phyloP scores from a whole-genome alignment of 306 rosid species.

The Amphicarpaea edgeworthii region DNA sequence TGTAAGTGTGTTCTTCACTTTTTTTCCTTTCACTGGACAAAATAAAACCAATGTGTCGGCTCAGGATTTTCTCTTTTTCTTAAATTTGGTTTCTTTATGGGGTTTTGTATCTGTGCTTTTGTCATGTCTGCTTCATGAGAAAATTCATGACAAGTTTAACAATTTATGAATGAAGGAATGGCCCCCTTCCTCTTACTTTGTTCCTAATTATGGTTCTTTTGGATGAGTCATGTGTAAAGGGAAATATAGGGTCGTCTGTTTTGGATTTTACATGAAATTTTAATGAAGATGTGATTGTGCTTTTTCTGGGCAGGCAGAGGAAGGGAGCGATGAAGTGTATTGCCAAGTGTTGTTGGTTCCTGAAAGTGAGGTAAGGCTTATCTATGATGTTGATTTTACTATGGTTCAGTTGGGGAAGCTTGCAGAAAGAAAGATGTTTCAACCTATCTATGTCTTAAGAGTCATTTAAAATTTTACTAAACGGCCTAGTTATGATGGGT shows the following conservation, averaged over 20 bases:
- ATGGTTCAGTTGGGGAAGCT: constrained; percentile 34
- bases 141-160: constrained; percentile 6
- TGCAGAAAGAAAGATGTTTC: constrained; percentile 16
- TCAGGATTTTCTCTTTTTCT: background rate
- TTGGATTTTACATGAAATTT: constrained; percentile 35
- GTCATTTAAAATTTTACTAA: constrained; percentile 16
- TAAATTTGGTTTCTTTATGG: constrained; percentile 34
- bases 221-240: constrained; percentile 26
- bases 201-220: background rate
- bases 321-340: constrained; percentile 90
- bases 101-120: constrained; percentile 41
- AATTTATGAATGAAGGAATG: background rate
- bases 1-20: constrained; percentile 53
- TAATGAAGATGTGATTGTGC: background rate
- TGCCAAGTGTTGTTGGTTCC: constrained; percentile 88
- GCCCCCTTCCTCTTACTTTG: background rate
- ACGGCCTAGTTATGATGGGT: background rate
- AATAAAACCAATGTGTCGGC: constrained; percentile 24
- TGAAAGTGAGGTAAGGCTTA: constrained; percentile 81
- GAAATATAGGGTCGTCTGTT: background rate
- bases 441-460: background rate
- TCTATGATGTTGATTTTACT: constrained; percentile 1
- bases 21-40: background rate
- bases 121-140: constrained; percentile 31
- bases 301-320: constrained; percentile 81